Base-by-base conservation (phyloP, 345 rosid species). In the Mangifera indica region DNA sequence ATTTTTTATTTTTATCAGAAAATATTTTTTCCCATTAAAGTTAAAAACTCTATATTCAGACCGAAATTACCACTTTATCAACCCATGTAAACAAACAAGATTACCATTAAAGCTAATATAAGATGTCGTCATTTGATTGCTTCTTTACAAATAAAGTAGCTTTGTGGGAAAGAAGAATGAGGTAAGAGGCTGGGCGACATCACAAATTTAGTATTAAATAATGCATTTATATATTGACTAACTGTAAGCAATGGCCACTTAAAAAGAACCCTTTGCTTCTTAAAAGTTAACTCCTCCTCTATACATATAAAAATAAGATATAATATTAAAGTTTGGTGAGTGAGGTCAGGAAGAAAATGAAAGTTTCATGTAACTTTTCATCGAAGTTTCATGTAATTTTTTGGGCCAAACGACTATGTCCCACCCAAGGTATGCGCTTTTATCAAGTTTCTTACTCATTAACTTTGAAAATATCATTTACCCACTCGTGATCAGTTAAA, bases 161-260 rank as follows among this genome's bases (percentile, higher is more conserved):
- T 2, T 72, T 55, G 13, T 20, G 10, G 7, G 15, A n/a, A 24
- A 3, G 21, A 5, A 4, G 70, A 9, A 18, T 26, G 32, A 67
- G 48, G 70, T n/a, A 18, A 29, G 32, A 56, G 14, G 3, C 12
- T 15, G 44, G 22, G 9, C 45, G 12, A 4, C n/a, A n/a, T n/a
- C n/a, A n/a, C n/a, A n/a, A n/a, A n/a, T n/a, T n/a, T n/a, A n/a
- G n/a, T n/a, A n/a, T n/a, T n/a, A n/a, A n/a, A 9, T 14, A 49
- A 25, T 7, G 53, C 48, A 34, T 54, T 54, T 34, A 72, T 67
- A 66, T 67, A 24, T 56, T 10, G 49, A 11, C 53, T 34, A n/a
- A 68, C 67, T 75, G 49, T 26, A 24, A 66, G 20, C n/a, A 72
- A 67, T 72, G 40, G 65, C 75, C 72, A 44, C 72, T 62, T 52